Base-by-base conservation (phyloP, 345 rosid genomes). In the Gossypium thurberi region DNA sequence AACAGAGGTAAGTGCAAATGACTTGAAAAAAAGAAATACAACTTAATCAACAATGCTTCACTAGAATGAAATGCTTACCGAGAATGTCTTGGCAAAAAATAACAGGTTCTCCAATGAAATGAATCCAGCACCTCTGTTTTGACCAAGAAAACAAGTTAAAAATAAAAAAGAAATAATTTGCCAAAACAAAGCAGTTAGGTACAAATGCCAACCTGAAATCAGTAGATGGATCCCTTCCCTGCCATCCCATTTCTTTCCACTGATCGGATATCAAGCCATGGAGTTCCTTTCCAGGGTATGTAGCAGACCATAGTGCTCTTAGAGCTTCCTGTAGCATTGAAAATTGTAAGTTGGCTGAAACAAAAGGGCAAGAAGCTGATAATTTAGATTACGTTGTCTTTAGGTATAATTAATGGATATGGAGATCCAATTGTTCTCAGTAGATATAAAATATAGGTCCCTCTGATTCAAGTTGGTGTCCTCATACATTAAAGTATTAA, bases 171-270 rank as follows among this genome's bases (percentile, higher is more conserved):
- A 33, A 69, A 53, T 50, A 33, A 11, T 14, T 55, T 9, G 26
- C 63, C 58, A 37, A 25, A 26, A 14, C 65, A 50, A 28, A 74
- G 18, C 61, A 53, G 10, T 42, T 13, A 2, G 28, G 55, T 50
- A 42, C 46, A 70, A 68, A 33, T 56, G 63, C 10, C 46, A 71
- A 93, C 98, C 98, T 89, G 83, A 94, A 94, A 81, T 94, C 97
- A 48, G 97, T 94, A 9, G 97, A 90, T 75, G 98, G 98, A 87
- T 94, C 96, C 82, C 70, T 89, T 76, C 98, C 98, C 77, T 94
- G 98, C 97, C 97, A 94, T 52, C 98, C 97, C 98, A 94, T 94
- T 75, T 89, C 85, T 79, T 94, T 94, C 98, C 98, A 94, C 50
- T 94, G 97, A 40, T 94, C 91, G 53, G 98, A 91, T 72, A 87